phyloP scores from a whole-genome alignment of 1,284 basidiomycete genomes.

The Ustilago loliicola region DNA sequence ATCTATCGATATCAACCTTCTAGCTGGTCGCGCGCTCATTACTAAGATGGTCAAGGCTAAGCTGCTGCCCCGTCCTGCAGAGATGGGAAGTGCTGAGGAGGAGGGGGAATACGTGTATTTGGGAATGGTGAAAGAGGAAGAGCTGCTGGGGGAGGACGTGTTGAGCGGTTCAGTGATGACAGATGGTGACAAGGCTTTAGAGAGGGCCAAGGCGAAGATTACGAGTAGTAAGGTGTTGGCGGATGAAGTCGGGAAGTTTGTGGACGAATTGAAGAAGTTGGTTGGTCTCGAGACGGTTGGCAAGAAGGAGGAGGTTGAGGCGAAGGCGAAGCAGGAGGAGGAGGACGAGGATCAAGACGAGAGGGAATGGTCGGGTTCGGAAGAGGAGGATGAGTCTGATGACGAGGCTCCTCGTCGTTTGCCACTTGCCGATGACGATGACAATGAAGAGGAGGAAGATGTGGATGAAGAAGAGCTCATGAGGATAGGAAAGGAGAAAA shows the following conservation, averaged over 20 bases:
- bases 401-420: slow-evolving; percentile 16
- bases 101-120: slow-evolving; percentile 17
- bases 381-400: slow-evolving; percentile 42
- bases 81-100: background rate
- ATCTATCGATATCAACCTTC: slow-evolving; percentile 71
- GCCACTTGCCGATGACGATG: slow-evolving; percentile 16
- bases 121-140: slow-evolving; percentile 49
- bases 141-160: slow-evolving; percentile 59
- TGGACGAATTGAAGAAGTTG: slow-evolving; percentile 72
- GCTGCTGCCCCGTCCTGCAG: slow-evolving; percentile 39
- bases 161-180: slow-evolving; percentile 22
- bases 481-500: slow-evolving; percentile 42
- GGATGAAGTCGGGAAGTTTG: slow-evolving; percentile 75
- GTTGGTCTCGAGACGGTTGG: slow-evolving; percentile 27
- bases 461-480: slow-evolving; percentile 38
- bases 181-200: slow-evolving; percentile 69
- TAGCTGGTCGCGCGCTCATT: slow-evolving; percentile 51
- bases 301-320: slow-evolving; percentile 12
- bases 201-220: slow-evolving; percentile 80
- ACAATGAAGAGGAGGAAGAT: slow-evolving; percentile 28
- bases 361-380: slow-evolving; percentile 53
- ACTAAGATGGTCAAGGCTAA: slow-evolving; percentile 62
- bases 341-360: slow-evolving; percentile 37
- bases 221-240: slow-evolving; percentile 83
- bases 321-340: slow-evolving; percentile 36